These are phyloP conservation scores for Vinca minor DNA, from an alignment of 257 asterid genomes.

Conservation along the genomic window DNA sequence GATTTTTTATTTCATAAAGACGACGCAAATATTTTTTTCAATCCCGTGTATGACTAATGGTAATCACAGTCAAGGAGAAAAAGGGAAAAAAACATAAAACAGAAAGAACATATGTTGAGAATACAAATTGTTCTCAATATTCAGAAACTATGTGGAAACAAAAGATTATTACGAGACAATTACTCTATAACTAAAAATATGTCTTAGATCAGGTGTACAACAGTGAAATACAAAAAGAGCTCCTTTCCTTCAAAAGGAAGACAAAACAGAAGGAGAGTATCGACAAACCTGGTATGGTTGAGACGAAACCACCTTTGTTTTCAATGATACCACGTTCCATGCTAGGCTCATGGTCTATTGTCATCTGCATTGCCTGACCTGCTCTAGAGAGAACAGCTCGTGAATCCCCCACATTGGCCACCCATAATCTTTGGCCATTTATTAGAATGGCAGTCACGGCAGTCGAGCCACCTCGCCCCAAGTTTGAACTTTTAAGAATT, in stretches of 20 bases:
- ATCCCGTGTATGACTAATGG: neutral
- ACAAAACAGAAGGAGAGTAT: neutral
- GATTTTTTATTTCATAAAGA: neutral
- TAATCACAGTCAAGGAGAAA: neutral
- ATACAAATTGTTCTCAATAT: neutral
- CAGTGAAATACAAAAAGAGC: neutral
- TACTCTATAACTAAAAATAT: neutral
- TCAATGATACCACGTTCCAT: slow-evolving; percentile 40
- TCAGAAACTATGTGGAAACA: neutral
- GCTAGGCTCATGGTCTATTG: slow-evolving; percentile 39
- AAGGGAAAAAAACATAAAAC: neutral
- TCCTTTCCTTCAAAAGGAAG: neutral
- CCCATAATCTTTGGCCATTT: slow-evolving; percentile 32
- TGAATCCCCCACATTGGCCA: slow-evolving; percentile 44
- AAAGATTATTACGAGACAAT: neutral
- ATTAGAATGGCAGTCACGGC: slow-evolving; percentile 42
- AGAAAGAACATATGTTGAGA: no score
- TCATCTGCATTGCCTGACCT: slow-evolving; percentile 39
- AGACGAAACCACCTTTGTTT: slow-evolving; percentile 41
- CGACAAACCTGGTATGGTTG: slow-evolving; percentile 36
- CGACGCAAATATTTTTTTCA: neutral
- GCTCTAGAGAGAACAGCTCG: slow-evolving; percentile 40
- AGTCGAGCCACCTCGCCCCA: slow-evolving; percentile 45
- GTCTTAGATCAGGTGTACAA: neutral
- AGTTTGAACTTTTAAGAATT: slow-evolving; percentile 29